These are phyloP conservation scores for Ophiostoma pallidulum DNA, from an alignment of 2,329 filamentous ascomycete genomes.

Conservation along the genomic window DNA sequence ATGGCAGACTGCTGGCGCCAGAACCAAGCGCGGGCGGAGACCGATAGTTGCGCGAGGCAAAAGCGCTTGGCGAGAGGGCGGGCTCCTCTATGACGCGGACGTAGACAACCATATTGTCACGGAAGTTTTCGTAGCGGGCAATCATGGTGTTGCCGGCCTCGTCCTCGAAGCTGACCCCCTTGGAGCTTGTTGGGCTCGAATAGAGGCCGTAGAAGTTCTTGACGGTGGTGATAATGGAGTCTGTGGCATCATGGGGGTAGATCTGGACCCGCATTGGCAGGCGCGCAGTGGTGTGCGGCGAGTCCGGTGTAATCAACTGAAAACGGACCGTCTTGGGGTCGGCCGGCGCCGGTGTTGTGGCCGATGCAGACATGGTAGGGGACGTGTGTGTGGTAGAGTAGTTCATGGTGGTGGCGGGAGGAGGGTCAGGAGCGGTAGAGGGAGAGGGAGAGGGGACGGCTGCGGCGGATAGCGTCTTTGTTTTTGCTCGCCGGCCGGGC, in stretches of 20 bases:
- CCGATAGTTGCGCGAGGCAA: conserved; percentile 20
- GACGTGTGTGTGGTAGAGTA: conserved; percentile 7
- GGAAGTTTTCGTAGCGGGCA: conserved; percentile 91
- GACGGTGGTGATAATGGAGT: conserved; percentile 95
- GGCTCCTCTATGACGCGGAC: conserved; percentile 70
- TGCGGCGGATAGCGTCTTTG: no score
- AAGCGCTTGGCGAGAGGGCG: conserved; percentile 33
- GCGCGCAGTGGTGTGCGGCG: conserved; percentile 60
- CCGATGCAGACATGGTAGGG: conserved; percentile 11
- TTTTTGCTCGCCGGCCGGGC: no score
- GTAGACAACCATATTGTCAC: conserved; percentile 84
- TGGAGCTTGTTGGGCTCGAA: conserved; percentile 57
- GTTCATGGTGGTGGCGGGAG: conserved; percentile 10
- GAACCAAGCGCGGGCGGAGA: conserved; percentile 9
- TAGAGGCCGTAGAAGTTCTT: conserved; percentile 99
- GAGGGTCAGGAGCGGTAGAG: background rate
- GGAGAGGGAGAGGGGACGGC: no score
- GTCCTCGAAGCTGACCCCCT: conserved; percentile 93
- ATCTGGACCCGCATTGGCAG: conserved; percentile 84
- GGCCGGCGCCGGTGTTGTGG: conserved; percentile 27
- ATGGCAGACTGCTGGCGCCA: conserved; percentile 23
- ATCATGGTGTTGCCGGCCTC: conserved; percentile 82
- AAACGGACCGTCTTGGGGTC: conserved; percentile 69
- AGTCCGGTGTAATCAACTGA: conserved; percentile 61
- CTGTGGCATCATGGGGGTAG: conserved; percentile 89